Percentiles rank a stretch among this genome's conserved stretches.
phyloP scores from a whole-genome alignment of 2,329 filamentous ascomycete genomes.

The Botryotinia narcissicola region DNA sequence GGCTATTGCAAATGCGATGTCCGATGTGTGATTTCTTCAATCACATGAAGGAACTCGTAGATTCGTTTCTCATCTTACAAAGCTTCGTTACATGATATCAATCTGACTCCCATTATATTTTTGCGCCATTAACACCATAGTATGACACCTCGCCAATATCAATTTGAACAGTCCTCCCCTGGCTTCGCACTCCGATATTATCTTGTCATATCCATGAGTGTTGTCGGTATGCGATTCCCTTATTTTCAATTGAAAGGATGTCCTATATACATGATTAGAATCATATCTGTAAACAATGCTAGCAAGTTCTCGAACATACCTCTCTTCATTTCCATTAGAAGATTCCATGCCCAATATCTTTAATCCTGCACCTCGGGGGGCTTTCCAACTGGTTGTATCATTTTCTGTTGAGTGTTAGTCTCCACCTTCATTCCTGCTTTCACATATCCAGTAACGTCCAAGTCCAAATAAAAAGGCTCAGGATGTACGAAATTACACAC shows the following conservation, averaged over 20 bases:
- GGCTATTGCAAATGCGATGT: not conserved
- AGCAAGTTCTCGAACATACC: not conserved
- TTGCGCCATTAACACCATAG: constrained; percentile 9
- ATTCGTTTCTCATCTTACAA: not conserved
- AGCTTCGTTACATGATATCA: not conserved
- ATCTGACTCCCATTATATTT: not conserved
- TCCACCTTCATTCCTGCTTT: not conserved
- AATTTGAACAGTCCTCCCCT: not conserved
- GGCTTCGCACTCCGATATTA: not conserved
- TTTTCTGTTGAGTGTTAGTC: constrained; percentile 50
- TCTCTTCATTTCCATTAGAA: not conserved
- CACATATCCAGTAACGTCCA: not conserved
- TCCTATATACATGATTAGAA: not conserved
- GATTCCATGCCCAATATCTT: constrained; percentile 5
- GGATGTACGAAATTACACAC: constrained; percentile 41
- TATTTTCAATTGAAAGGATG: not conserved
- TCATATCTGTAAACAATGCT: not conserved
- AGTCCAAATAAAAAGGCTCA: not conserved
- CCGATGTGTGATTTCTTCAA: not conserved
- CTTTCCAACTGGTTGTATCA: constrained; percentile 64
- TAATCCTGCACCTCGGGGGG: constrained; percentile 58
- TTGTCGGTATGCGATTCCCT: not conserved
- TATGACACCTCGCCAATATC: not conserved
- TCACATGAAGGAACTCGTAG: not conserved
- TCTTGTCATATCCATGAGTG: not conserved